Base-by-base conservation (phyloP, 208 protist genomes). In the Giardia duodenalis region DNA sequence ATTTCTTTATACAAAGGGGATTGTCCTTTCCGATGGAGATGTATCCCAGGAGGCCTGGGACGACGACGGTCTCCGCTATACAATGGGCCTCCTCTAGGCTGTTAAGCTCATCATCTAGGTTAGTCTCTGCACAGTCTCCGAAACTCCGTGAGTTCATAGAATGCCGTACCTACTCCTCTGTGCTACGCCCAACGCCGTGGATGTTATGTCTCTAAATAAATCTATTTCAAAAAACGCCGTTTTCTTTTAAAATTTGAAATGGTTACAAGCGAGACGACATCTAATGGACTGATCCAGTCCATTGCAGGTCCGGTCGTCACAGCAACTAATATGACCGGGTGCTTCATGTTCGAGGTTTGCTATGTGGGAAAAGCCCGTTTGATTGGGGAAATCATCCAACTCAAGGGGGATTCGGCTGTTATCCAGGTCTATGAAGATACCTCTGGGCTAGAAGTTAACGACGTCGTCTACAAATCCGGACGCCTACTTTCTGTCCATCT, bases 381-480 rank as follows among this genome's bases (percentile, higher is more conserved):
- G 0, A 97, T 99, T 2, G 99, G 98, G 86, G 99, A 99, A 96
- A 99, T 99, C 94, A 99, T 99, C 97, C 96, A 98, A 94, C 96
- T 99, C 43, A 97, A 99, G 94, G 96, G 95, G 67, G 98, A 99
- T 95, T 99, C 96, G 3, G 98, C 98, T 0, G 99, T 98, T 19
- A 99, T 99, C 94, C 98, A 99, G 95, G 98, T 99, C 39, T 99
- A 99, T 96, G 99, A 99, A 95, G 98, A 99, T 94, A 99, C 98
- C 44, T 97, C 97, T 45, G 98, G 98, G 93, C 96, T 99, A n/a
- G 98, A 96, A 43, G 98, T 99, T 46, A 98, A 98, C 86, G 98
- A 99, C 94, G 97, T 97, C 87, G 98, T 99, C 1, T 96, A 97
- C 88, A 97, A 98, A 93, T 99, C 98, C 10, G 97, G 97, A 89